Evolutionary conservation across 2,329 filamentous ascomycete species (phyloP), one percentile per base, ranked within the genome.

Genomic region (Harringtonia lauricola): DNA sequence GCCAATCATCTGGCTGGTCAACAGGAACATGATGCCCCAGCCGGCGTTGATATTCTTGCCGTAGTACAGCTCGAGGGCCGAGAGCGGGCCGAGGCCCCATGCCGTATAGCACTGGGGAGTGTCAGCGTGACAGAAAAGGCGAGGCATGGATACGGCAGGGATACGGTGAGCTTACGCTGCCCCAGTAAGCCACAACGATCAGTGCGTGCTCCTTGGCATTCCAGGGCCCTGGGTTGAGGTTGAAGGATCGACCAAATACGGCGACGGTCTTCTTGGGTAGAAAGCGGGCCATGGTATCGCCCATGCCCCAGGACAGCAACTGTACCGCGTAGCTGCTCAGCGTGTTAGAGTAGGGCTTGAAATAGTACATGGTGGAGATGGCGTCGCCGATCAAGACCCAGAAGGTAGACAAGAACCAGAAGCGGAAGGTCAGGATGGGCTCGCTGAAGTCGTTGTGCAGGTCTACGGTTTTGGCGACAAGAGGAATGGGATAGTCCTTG

Each of bases 161-260:
- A 37, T 10, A 9, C 10, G n/a, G 13, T n/a, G 8, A n/a, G 51
- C 52, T 33, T 26, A 52, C 48, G 39, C 51, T 53, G 2, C 55
- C 55, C 55, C 57, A 59, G 41, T 57, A 58, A 2, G 57, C 56
- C 9, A 60, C 57, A 13, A 60, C 50, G 30, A 60, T 54, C 15
- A 60, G 38, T 8, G 56, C 57, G 36, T 59, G 59, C 48, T 59
- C 58, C 41, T 60, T 60, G 13, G 55, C 54, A 39, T 60, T 59
- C 56, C 55, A 61, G 7, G 55, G 56, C 2, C 54, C 56, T 12
- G 58, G 57, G 35, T 61, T 61, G 39, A 59, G 47, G 41, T 48
- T 59, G 47, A 57, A 61, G 12, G 53, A 51, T 17, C 47, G 51
- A 6, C 58, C 57, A 41, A 60, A 57, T 5, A 53, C 39, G 15